phyloP scores from a whole-genome alignment of 2,329 filamentous ascomycete species.

The Dactylellina sp. region DNA sequence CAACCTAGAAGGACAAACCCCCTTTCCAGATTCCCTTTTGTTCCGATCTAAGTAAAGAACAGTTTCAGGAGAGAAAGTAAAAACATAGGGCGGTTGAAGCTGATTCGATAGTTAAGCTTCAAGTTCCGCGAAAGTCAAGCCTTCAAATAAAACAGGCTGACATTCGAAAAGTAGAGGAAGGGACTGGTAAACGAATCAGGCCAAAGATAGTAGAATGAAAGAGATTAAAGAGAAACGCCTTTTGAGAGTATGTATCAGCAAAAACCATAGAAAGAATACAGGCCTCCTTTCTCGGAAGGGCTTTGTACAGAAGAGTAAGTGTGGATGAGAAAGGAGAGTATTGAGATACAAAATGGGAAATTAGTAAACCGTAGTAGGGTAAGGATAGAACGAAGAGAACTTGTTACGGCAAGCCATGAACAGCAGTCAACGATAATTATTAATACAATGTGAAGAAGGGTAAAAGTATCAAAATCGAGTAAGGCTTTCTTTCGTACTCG shows the following conservation, averaged over 20 bases:
- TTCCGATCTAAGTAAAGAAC: conserved; percentile 16
- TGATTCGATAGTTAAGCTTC: too few relatives aligned
- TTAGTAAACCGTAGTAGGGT: conserved; percentile 29
- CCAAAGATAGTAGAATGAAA: neutral
- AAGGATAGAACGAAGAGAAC: conserved; percentile 14
- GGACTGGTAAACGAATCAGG: conserved; percentile 33
- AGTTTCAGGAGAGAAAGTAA: conserved; percentile 13
- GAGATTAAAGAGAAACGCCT: conserved; percentile 22
- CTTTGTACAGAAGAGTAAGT: conserved; percentile 21
- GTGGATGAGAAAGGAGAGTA: conserved; percentile 20
- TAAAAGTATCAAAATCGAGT: conserved; percentile 12
- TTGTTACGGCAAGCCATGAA: conserved; percentile 10
- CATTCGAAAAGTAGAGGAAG: conserved; percentile 15
- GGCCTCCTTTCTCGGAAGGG: conserved; percentile 26
- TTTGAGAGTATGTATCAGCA: conserved; percentile 29
- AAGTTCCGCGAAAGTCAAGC: conserved; percentile 24
- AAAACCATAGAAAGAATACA: conserved; percentile 26
- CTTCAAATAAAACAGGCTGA: conserved; percentile 9
- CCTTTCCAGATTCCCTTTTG: conserved; percentile 17
- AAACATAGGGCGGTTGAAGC: neutral
- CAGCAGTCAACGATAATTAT: conserved; percentile 9
- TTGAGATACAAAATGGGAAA: conserved; percentile 28
- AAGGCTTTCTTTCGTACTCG: conserved; percentile 38
- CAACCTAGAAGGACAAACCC: too few relatives aligned
- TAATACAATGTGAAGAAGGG: conserved; percentile 51